Evolutionary conservation across 176 grass and related monocot species (phyloP).

Genomic region (Thinopyrum elongatum): DNA sequence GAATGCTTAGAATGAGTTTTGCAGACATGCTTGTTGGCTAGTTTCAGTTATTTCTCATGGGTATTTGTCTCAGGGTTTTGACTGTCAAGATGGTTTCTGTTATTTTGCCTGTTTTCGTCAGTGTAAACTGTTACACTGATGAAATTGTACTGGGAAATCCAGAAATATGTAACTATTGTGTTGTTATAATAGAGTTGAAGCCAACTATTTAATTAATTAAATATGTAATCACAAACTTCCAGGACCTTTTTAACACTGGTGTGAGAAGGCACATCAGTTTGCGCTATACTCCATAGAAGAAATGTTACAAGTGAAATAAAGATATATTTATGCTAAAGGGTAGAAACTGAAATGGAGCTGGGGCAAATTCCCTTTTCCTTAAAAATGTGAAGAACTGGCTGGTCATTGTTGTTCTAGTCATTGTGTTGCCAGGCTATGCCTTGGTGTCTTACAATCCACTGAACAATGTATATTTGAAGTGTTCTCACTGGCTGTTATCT

Average conservation of each 20-base stretch:
- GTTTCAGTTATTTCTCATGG: constrained; percentile 11
- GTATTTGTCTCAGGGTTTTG: background rate
- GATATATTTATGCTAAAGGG: background rate
- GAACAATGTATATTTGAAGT: background rate
- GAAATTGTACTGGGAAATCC: background rate
- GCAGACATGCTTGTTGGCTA: background rate
- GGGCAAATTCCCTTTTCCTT: background rate
- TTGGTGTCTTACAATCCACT: background rate
- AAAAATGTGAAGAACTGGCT: background rate
- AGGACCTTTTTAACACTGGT: background rate
- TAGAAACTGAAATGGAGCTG: background rate
- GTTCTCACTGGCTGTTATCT: background rate
- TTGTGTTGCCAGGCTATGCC: background rate
- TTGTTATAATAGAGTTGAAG: background rate
- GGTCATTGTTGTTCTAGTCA: background rate
- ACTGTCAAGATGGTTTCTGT: constrained; percentile 3
- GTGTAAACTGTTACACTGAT: constrained; percentile 7
- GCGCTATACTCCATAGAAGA: background rate
- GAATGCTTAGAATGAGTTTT: constrained; percentile 13
- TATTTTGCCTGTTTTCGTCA: background rate
- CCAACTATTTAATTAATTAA: background rate
- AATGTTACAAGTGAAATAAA: background rate
- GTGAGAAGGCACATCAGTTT: background rate
- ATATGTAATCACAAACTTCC: background rate
- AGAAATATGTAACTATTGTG: background rate